A percentile compares a stretch with the other conserved stretches of the same genome.
These are phyloP conservation scores for Pythium myriotylum DNA, from an alignment of 352 stramenopile genomes.

Conservation along the genomic window DNA sequence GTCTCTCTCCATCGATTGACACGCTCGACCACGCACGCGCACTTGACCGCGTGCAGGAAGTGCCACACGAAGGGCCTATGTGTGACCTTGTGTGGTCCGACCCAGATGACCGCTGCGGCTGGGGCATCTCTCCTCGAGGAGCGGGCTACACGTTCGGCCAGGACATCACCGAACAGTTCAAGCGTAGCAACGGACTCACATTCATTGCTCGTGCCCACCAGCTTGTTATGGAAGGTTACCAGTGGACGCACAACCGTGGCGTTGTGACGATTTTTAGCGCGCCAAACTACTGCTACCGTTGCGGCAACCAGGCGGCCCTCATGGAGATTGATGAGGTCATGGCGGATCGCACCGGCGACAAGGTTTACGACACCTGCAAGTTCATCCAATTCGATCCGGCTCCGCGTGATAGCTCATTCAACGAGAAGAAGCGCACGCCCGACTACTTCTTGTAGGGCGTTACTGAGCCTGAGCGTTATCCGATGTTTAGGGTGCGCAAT, in stretches of 20 bases:
- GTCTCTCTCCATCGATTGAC: slow-evolving; percentile 87
- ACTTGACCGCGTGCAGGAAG: slow-evolving; percentile 86
- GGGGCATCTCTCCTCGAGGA: slow-evolving; percentile 85
- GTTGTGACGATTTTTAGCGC: slow-evolving; percentile 93
- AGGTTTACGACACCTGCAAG: slow-evolving; percentile 92
- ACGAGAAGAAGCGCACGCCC: slow-evolving; percentile 91
- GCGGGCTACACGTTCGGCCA: slow-evolving; percentile 88
- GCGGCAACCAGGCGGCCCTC: slow-evolving; percentile 95
- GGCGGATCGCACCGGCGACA: slow-evolving; percentile 83
- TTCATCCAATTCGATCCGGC: slow-evolving; percentile 93
- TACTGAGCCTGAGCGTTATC: neutral
- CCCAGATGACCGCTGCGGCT: slow-evolving; percentile 85
- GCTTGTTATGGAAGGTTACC: slow-evolving; percentile 94
- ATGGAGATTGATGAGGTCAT: slow-evolving; percentile 95
- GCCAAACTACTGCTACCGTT: slow-evolving; percentile 96
- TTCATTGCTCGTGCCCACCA: slow-evolving; percentile 89
- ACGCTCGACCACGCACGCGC: slow-evolving; percentile 85
- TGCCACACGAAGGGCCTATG: slow-evolving; percentile 88
- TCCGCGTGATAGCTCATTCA: slow-evolving; percentile 90
- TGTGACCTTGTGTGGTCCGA: slow-evolving; percentile 90
- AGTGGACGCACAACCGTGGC: slow-evolving; percentile 92
- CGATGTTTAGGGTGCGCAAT: too few relatives aligned
- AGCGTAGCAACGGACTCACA: slow-evolving; percentile 86
- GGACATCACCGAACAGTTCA: slow-evolving; percentile 91
- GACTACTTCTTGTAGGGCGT: slow-evolving; percentile 90